phyloP scores from a whole-genome alignment of 2,329 filamentous ascomycete genomes.

The Podosphaera fusca region DNA sequence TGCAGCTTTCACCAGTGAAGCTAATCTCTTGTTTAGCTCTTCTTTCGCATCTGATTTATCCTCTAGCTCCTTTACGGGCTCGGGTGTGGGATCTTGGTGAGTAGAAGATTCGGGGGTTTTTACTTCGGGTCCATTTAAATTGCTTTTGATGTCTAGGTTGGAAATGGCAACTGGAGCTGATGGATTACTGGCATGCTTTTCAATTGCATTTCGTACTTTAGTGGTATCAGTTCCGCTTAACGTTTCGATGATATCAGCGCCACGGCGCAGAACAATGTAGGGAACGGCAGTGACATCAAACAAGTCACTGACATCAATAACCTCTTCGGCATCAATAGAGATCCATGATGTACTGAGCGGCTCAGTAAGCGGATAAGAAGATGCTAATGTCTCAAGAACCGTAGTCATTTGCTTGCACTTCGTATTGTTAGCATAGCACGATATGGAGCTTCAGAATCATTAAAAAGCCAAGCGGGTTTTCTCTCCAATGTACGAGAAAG shows the following conservation, averaged over 20 bases:
- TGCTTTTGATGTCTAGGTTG: neutral
- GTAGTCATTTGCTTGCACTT: conserved; percentile 73
- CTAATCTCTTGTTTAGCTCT: conserved; percentile 59
- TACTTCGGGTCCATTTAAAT: conserved; percentile 3
- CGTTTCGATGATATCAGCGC: conserved; percentile 54
- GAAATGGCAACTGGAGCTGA: neutral
- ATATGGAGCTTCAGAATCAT: neutral
- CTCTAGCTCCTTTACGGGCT: conserved; percentile 12
- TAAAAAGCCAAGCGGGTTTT: neutral
- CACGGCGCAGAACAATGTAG: conserved; percentile 63
- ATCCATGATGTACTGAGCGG: conserved; percentile 58
- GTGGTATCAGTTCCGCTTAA: conserved; percentile 76
- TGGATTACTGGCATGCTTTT: conserved; percentile 37
- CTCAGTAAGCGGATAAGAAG: conserved; percentile 53
- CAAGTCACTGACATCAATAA: conserved; percentile 71
- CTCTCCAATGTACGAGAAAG: neutral
- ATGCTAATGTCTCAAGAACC: conserved; percentile 65
- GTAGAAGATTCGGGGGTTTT: conserved; percentile 19
- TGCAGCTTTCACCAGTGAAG: conserved; percentile 75
- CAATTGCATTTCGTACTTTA: conserved; percentile 67
- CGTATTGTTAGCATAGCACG: conserved; percentile 2
- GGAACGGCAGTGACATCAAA: conserved; percentile 93
- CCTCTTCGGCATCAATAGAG: conserved; percentile 79
- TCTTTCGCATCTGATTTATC: conserved; percentile 47
- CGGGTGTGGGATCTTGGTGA: conserved; percentile 17